Evolutionary conservation across 2,329 filamentous ascomycete genomes (phyloP), one percentile per base, ranked within the genome.

Genomic region (Xylaria sp.): DNA sequence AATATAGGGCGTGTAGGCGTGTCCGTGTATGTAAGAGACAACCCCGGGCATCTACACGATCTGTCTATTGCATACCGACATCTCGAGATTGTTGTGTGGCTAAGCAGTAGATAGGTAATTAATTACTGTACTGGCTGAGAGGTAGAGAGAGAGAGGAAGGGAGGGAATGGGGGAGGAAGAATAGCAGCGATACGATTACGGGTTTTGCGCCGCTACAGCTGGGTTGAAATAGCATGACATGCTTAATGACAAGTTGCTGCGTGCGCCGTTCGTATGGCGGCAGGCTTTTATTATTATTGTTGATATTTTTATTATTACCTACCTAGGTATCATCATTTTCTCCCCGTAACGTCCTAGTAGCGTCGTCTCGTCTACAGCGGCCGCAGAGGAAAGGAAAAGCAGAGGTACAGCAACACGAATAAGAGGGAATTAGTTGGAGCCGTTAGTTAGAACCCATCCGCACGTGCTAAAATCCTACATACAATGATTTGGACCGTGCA

Each of bases 401-500:
- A 36, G 34, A 36, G 11, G 11, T 11, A n/a, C n/a, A 11, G 34
- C 34, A 36, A 36, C 7, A 36, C 7, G 1, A 36, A 2, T 8
- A 36, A 11, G 11, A 36, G 7, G 34, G 34, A 36, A 36, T 36
- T 7, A n/a, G n/a, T n/a, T n/a, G n/a, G n/a, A n/a, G n/a, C n/a
- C n/a, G n/a, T n/a, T n/a, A n/a, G n/a, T n/a, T n/a, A 36, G 11
- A 36, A 4, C 19, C 21, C n/a, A 54, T 32, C 11, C 6, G 50
- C 50, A 54, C 50, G 50, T 54, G 50, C 50, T 27, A n/a, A 54
- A 54, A 27, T 34, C 51, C 51, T 54, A 54, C 51, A 42, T n/a
- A n/a, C n/a, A n/a, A n/a, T 47, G 51, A 48, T 67, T 67, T 61
- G 67, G 60, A 64, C 67, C 67, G 42, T 67, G 67, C 67, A 69